Percentiles rank a stretch among this genome's conserved stretches.
phyloP scores from a whole-genome alignment of 169 alveolate species.

The Plasmodium sp. region DNA sequence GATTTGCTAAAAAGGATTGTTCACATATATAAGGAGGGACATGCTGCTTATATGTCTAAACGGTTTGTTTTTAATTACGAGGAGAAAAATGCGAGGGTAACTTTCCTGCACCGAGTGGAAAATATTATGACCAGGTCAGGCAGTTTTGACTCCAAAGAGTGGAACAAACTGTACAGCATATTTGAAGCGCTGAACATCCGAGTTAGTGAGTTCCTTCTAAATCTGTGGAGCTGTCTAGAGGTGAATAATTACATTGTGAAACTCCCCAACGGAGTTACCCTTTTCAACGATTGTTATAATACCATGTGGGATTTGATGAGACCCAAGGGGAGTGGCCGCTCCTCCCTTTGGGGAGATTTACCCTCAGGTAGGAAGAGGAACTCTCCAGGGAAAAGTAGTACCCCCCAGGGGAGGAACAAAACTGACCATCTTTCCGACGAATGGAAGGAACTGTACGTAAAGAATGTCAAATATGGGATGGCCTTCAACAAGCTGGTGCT shows the following conservation, averaged over 20 bases:
- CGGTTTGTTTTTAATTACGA: constrained; percentile 13
- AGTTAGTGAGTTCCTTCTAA: not conserved
- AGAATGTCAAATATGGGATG: constrained; percentile 13
- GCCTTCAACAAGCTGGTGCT: constrained; percentile 12
- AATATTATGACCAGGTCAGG: constrained; percentile 68
- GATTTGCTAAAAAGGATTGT: constrained; percentile 31
- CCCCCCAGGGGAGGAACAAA: not conserved
- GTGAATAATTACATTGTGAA: not conserved
- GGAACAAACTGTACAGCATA: constrained; percentile 42
- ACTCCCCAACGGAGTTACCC: not conserved
- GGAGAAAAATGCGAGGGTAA: not conserved
- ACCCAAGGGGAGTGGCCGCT: not conserved
- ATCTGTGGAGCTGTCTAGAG: constrained; percentile 8
- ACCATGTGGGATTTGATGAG: not conserved
- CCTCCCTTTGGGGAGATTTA: not conserved
- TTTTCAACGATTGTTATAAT: constrained; percentile 14
- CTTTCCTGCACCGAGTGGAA: constrained; percentile 23
- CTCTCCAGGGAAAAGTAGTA: not conserved
- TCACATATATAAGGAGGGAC: constrained; percentile 17
- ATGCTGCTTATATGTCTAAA: not conserved
- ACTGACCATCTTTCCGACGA: not conserved
- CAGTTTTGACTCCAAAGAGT: constrained; percentile 61
- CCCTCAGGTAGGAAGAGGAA: not conserved
- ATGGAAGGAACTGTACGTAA: constrained; percentile 6
- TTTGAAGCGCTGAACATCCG: constrained; percentile 32